phyloP scores from a whole-genome alignment of 2,329 filamentous ascomycete genomes.

The Polytolypa hystricis region DNA sequence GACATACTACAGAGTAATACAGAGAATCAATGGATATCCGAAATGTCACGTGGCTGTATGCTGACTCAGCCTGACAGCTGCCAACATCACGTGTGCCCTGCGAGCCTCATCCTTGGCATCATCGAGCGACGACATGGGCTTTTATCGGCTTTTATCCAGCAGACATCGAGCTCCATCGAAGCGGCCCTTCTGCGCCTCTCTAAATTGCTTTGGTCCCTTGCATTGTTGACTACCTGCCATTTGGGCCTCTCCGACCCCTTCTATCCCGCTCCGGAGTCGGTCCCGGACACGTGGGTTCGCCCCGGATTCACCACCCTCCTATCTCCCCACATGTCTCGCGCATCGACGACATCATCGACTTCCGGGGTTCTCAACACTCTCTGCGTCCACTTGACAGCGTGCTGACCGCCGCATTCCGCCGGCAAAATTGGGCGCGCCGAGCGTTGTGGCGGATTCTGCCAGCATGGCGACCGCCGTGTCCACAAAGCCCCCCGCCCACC shows the following conservation, averaged over 20 bases:
- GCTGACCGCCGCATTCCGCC: not conserved
- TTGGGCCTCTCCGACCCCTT: not conserved
- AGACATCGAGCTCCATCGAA: not conserved
- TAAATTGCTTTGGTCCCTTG: not conserved
- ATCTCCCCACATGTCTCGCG: conserved; percentile 37
- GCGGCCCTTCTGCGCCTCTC: not conserved
- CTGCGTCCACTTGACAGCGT: conserved; percentile 12
- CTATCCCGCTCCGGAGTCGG: not conserved
- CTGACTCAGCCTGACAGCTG: too few relatives aligned
- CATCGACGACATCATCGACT: conserved; percentile 30
- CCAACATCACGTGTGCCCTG: too few relatives aligned
- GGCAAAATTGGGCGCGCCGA: not conserved
- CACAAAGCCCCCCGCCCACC: conserved; percentile 32
- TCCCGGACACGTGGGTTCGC: conserved; percentile 17
- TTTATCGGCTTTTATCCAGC: not conserved
- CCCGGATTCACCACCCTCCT: conserved; percentile 23
- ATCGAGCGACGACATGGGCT: conserved; percentile 14
- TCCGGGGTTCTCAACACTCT: conserved; percentile 22
- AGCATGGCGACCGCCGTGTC: conserved; percentile 36
- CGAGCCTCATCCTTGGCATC: conserved; percentile 25
- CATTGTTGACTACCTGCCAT: not conserved
- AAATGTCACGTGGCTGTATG: too few relatives aligned
- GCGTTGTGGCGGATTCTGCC: conserved; percentile 5
- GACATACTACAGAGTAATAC: too few relatives aligned
- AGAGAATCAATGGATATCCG: too few relatives aligned